Conservation (phyloP, 306 rosid species). For the Vicia villosa region DNA sequence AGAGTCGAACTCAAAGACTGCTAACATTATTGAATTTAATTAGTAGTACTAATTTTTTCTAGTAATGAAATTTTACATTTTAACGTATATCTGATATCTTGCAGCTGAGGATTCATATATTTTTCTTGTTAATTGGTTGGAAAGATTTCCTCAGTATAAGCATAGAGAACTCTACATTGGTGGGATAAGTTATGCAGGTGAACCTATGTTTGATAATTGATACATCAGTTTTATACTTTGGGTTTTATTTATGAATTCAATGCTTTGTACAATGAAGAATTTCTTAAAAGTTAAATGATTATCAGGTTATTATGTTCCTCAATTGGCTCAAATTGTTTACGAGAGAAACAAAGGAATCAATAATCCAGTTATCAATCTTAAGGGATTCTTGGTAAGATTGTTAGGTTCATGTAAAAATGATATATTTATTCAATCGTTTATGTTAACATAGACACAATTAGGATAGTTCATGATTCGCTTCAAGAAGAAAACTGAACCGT, state of each 20-base stretch:
- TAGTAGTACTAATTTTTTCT: background rate
- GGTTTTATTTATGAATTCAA: background rate
- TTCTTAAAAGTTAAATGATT: background rate
- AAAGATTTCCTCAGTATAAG: too few relatives aligned
- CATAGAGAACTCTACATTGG: slow-evolving; percentile 90
- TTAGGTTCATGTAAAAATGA: too few relatives aligned
- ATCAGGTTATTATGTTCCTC: slow-evolving; percentile 96
- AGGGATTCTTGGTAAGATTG: slow-evolving; percentile 84
- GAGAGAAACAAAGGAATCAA: slow-evolving; percentile 67
- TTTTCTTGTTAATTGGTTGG: slow-evolving; percentile 85
- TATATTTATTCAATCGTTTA: too few relatives aligned
- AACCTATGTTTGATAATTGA: slow-evolving; percentile 17
- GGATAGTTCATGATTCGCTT: too few relatives aligned
- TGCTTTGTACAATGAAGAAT: background rate
- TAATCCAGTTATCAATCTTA: slow-evolving; percentile 78
- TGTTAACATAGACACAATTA: too few relatives aligned
- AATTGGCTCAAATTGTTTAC: slow-evolving; percentile 75
- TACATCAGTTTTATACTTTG: background rate
- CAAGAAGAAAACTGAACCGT: background rate
- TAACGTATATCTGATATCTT: slow-evolving; percentile 37
- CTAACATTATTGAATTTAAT: too few relatives aligned
- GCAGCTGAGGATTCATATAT: slow-evolving; percentile 87
- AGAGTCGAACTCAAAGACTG: too few relatives aligned
- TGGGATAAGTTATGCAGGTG: slow-evolving; percentile 99
- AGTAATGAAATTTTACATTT: background rate